phyloP scores from a whole-genome alignment of 2,329 filamentous ascomycete species.

The Aspergillus felis region DNA sequence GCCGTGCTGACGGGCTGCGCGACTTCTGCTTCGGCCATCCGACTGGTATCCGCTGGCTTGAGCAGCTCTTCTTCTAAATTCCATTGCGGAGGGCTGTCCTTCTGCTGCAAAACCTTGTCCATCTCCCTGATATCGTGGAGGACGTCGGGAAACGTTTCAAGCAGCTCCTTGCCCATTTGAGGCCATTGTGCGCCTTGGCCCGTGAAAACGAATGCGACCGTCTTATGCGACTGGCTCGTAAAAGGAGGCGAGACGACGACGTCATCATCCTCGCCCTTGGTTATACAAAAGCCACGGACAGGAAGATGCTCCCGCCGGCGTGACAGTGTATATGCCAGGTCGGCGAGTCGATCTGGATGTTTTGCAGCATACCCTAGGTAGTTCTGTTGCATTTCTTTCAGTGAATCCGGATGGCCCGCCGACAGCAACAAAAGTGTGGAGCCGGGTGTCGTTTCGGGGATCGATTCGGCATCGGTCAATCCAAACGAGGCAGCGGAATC shows the following conservation, averaged over 20 bases:
- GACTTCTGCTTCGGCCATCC: constrained; percentile 21
- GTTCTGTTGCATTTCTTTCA: not conserved
- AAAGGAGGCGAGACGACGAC: constrained; percentile 1
- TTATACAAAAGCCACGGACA: constrained; percentile 12
- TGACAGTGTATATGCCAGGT: constrained; percentile 16
- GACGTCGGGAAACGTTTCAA: constrained; percentile 18
- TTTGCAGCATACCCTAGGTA: constrained; percentile 1
- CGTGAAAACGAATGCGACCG: constrained; percentile 28
- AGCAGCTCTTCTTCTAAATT: constrained; percentile 10
- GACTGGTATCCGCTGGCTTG: not conserved
- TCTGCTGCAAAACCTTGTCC: constrained; percentile 10
- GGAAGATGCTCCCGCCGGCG: constrained; percentile 11
- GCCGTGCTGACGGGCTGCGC: constrained; percentile 32
- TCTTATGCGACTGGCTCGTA: not conserved
- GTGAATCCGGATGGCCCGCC: not conserved
- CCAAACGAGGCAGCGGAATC: constrained; percentile 8
- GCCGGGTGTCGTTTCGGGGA: not conserved
- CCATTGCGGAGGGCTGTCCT: constrained; percentile 5
- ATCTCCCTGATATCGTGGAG: constrained; percentile 12
- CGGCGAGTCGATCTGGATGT: constrained; percentile 5
- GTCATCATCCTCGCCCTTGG: not conserved
- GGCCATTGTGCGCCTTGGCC: constrained; percentile 37
- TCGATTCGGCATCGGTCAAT: not conserved
- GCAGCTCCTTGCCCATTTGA: constrained; percentile 28
- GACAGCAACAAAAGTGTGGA: not conserved